phyloP scores from a whole-genome alignment of 495 filamentous ascomycete species.

The Penicillium simplicissimum region DNA sequence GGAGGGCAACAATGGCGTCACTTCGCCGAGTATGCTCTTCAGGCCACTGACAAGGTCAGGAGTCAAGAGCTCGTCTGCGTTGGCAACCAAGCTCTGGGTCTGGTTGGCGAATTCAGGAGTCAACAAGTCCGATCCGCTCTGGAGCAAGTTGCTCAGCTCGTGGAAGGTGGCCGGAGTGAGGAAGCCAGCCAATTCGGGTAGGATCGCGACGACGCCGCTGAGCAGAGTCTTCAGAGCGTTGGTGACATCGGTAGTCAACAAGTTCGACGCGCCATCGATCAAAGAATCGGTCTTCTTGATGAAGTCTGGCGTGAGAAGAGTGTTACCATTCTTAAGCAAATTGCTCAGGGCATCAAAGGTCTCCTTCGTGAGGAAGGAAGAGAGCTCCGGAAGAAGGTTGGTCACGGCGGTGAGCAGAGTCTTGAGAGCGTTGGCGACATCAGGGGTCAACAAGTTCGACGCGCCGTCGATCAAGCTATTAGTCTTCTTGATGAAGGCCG shows the following conservation, averaged over 20 bases:
- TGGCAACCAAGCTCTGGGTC: conserved; percentile 14
- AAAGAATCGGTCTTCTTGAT: conserved; percentile 30
- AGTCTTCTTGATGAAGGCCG: conserved; percentile 30
- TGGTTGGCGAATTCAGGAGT: conserved; percentile 35
- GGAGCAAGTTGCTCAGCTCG: conserved; percentile 37
- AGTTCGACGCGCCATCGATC: conserved; percentile 33
- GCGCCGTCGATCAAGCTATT: conserved; percentile 34
- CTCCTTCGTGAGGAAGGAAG: no score
- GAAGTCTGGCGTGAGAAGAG: conserved; percentile 33
- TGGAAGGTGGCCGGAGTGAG: conserved; percentile 31
- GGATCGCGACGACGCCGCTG: conserved; percentile 29
- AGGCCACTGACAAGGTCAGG: conserved; percentile 38
- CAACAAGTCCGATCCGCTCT: conserved; percentile 35
- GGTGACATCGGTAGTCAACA: conserved; percentile 23
- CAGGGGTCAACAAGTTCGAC: conserved; percentile 31
- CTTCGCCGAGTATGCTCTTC: conserved; percentile 37
- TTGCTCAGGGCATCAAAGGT: no score
- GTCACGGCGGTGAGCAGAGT: conserved; percentile 27
- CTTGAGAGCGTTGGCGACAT: conserved; percentile 13
- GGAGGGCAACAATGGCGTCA: conserved; percentile 35
- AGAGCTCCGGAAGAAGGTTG: no score
- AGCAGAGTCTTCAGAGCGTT: conserved; percentile 21
- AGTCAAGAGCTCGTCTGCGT: conserved; percentile 41
- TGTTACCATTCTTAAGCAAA: conserved; percentile 32
- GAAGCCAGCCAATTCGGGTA: conserved; percentile 30